phyloP scores from a whole-genome alignment of 163 green algal genomes.

The Scenedesmus sp. region DNA sequence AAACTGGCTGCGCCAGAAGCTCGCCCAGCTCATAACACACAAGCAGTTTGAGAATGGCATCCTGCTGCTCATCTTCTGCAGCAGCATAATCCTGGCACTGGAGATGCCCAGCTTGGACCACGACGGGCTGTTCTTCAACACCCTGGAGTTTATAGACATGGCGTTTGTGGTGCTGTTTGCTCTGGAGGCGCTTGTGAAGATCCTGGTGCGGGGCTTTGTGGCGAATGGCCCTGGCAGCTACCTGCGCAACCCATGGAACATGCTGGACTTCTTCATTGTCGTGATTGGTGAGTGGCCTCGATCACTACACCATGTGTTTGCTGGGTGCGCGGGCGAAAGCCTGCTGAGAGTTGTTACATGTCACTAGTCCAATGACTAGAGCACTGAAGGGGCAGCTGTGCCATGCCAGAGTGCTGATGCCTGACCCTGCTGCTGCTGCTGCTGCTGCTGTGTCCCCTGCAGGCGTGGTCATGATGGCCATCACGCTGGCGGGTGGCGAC shows the following conservation, averaged over 20 bases:
- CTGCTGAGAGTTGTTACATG: not conserved
- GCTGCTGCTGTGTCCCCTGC: not conserved
- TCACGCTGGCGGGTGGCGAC: slow-evolving; percentile 26
- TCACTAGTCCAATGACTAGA: too few relatives aligned
- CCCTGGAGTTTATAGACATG: slow-evolving; percentile 54
- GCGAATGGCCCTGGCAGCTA: slow-evolving; percentile 70
- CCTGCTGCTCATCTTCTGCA: slow-evolving; percentile 67
- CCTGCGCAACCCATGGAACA: slow-evolving; percentile 77
- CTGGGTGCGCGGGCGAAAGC: too few relatives aligned
- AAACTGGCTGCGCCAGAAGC: slow-evolving; percentile 53
- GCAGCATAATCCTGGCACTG: slow-evolving; percentile 63
- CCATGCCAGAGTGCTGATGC: not conserved
- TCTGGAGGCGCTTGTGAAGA: slow-evolving; percentile 73
- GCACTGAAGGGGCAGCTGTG: not conserved
- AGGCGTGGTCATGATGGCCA: slow-evolving; percentile 54
- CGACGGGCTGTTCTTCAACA: slow-evolving; percentile 22
- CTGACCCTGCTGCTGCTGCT: not conserved
- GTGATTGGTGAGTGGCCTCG: slow-evolving; percentile 46
- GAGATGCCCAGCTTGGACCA: slow-evolving; percentile 60
- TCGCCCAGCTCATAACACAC: slow-evolving; percentile 53
- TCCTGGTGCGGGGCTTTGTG: slow-evolving; percentile 70
- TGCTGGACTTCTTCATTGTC: slow-evolving; percentile 80
- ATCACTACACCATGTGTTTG: not conserved
- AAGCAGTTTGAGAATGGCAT: slow-evolving; percentile 65
- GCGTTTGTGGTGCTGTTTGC: slow-evolving; percentile 67